These are phyloP conservation scores for Leishmania guyanensis DNA, from an alignment of 208 protist genomes.

Conservation along the genomic window DNA sequence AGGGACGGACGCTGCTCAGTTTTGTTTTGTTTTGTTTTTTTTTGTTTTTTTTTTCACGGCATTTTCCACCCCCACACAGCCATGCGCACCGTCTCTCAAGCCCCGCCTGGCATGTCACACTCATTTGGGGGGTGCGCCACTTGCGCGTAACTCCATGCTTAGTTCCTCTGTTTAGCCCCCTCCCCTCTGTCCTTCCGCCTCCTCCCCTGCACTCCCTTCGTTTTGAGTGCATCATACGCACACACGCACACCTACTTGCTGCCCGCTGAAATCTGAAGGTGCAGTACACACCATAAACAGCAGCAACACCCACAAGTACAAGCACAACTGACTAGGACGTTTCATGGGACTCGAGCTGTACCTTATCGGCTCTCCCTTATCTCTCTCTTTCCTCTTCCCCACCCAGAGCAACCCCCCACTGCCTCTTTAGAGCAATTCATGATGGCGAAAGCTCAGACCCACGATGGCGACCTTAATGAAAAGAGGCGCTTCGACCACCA, in stretches of 20 bases:
- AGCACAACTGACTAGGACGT: neutral
- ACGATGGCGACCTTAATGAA: conserved; percentile 11
- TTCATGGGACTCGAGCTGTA: neutral
- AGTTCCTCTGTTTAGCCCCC: neutral
- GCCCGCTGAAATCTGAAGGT: neutral
- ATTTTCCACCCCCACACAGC: neutral
- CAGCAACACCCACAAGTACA: neutral
- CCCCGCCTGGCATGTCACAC: neutral
- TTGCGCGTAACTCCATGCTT: neutral
- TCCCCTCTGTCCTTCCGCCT: neutral
- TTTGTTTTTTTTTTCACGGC: neutral
- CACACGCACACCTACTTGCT: conserved; percentile 5
- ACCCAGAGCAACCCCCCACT: neutral
- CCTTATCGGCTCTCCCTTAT: neutral
- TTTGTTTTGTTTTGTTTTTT: neutral
- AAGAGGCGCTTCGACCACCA: neutral
- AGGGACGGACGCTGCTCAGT: neutral
- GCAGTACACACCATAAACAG: neutral
- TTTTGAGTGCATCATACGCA: neutral
- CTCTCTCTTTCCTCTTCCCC: neutral
- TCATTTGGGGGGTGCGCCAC: neutral
- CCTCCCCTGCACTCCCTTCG: neutral
- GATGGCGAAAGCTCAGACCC: neutral
- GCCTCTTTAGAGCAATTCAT: neutral
- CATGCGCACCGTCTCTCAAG: neutral